These are phyloP conservation scores for Microbotryum saponariae DNA, from an alignment of 1,284 basidiomycete genomes.

Conservation along the genomic window DNA sequence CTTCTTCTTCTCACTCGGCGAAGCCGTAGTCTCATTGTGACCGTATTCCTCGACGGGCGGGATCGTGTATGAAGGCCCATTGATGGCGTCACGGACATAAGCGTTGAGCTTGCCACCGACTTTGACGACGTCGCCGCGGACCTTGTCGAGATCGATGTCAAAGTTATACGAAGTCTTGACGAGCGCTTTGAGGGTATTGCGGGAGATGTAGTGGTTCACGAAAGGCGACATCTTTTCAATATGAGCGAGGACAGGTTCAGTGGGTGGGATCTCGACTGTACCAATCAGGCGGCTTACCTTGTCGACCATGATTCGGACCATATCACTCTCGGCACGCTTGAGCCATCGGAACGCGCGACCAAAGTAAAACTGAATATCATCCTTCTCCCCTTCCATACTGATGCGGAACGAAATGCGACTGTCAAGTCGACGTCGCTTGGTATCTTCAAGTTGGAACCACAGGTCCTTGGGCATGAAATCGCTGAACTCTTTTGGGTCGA, in stretches of 20 bases:
- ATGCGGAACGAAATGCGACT: constrained; percentile 75
- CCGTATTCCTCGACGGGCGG: constrained; percentile 24
- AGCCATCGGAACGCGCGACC: constrained; percentile 89
- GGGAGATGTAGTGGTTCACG: constrained; percentile 80
- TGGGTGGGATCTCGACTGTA: background rate
- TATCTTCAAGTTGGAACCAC: constrained; percentile 75
- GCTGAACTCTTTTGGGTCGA: constrained; percentile 80
- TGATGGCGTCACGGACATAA: constrained; percentile 30
- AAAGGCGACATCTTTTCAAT: constrained; percentile 77
- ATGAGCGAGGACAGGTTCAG: background rate
- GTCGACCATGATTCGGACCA: constrained; percentile 94
- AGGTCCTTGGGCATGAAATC: constrained; percentile 86
- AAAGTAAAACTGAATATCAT: constrained; percentile 92
- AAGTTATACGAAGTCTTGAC: constrained; percentile 33
- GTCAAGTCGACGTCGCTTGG: constrained; percentile 21
- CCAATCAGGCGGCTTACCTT: constrained; percentile 55
- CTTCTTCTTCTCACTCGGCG: constrained; percentile 28
- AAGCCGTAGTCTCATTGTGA: background rate
- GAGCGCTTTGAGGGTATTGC: constrained; percentile 39
- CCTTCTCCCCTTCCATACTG: constrained; percentile 95
- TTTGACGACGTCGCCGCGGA: constrained; percentile 30
- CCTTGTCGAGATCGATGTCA: constrained; percentile 36
- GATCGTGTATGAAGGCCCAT: constrained; percentile 14
- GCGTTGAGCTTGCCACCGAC: constrained; percentile 33
- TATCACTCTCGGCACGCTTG: constrained; percentile 89